Evolutionary conservation across 2,329 filamentous ascomycete species (phyloP), one percentile per base, ranked within the genome.

Genomic region (Pseudofabraea citricarpa): DNA sequence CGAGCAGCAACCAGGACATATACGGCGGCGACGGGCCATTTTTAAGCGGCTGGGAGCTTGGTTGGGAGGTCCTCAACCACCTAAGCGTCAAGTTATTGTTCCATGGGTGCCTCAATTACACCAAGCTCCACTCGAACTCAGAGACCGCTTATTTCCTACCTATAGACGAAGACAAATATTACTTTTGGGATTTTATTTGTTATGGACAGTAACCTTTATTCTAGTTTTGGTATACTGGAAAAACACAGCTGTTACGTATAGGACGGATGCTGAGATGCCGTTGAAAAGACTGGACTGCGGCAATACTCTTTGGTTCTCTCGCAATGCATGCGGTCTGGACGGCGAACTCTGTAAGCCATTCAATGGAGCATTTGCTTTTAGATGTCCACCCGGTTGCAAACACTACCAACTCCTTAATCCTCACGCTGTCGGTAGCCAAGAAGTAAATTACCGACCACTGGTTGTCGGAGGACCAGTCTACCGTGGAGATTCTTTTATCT

Each of bases 401-500:
- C 77, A 75, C 55, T 76, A 77, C 44, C 71, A 77, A 51, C 70
- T 87, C 2, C 68, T 87, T 26, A 87, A 90, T 53, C 83, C 85
- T 16, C 77, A 85, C 52, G 85, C 87, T 6, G 85, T 93, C 4
- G 87, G 87, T 24, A 75, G 80, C 50, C 72, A 83, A 53, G 77
- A 83, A 51, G 67, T 87, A 40, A 69, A 76, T 36, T 88, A 87
- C 57, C 67, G 65, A 18, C 69, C 79, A 1, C 61, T 87, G 13
- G 75, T 89, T 3, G 71, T 89, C 19, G 85, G 85, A 13, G 84
- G 84, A 0, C 78, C 79, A 0, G 71, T 86, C 18, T 97, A 97
- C 62, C 85, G 93, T n/a, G 88, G 86, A 6, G 90, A 95, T 64
- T 94, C 88, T 12, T 94, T 87, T 65, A 83, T 95, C 44, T 95